Evolutionary conservation across 1,139 yeast species (phyloP).

Genomic region (Taphrina confusa): DNA sequence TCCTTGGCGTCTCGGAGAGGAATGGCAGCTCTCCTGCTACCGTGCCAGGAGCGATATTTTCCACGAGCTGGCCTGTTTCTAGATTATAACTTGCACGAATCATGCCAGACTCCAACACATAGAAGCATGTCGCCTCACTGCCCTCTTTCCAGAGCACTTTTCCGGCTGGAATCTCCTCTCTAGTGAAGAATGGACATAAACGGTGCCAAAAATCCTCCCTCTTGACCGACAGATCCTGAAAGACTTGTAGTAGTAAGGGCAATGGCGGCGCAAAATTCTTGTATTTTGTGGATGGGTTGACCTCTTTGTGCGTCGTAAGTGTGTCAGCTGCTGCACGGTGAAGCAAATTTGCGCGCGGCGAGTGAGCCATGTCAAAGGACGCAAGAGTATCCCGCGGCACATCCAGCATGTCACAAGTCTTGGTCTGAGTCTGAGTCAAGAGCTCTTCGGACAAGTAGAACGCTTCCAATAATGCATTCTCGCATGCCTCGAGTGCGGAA

Average conservation of each 20-base stretch:
- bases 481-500: slow-evolving; percentile 95
- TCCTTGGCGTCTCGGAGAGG: slow-evolving; percentile 52
- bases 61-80: slow-evolving; percentile 58
- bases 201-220: slow-evolving; percentile 68
- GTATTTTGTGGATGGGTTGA: slow-evolving; percentile 12
- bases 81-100: slow-evolving; percentile 62
- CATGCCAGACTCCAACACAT: slow-evolving; percentile 77
- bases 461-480: slow-evolving; percentile 76
- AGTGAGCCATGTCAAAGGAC: slow-evolving; percentile 32
- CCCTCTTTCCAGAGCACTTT: slow-evolving; percentile 46
- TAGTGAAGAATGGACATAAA: slow-evolving; percentile 55
- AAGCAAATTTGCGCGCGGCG: slow-evolving; percentile 32
- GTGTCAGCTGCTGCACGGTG: slow-evolving; percentile 34
- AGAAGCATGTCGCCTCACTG: slow-evolving; percentile 53
- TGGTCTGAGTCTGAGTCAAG: slow-evolving; percentile 37
- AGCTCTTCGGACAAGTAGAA: slow-evolving; percentile 50
- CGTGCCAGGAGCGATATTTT: slow-evolving; percentile 83
- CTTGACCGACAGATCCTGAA: slow-evolving; percentile 64
- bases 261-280: slow-evolving; percentile 58
- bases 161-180: slow-evolving; percentile 55
- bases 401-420: slow-evolving; percentile 5
- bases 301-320: slow-evolving; percentile 16
- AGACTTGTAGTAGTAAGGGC: slow-evolving; percentile 66
- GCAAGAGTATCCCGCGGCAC: slow-evolving; percentile 26
- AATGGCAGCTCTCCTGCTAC: slow-evolving; percentile 75